Evolutionary conservation across 352 stramenopile species (phyloP).

Genomic region (Globisporangium apiculatum): DNA sequence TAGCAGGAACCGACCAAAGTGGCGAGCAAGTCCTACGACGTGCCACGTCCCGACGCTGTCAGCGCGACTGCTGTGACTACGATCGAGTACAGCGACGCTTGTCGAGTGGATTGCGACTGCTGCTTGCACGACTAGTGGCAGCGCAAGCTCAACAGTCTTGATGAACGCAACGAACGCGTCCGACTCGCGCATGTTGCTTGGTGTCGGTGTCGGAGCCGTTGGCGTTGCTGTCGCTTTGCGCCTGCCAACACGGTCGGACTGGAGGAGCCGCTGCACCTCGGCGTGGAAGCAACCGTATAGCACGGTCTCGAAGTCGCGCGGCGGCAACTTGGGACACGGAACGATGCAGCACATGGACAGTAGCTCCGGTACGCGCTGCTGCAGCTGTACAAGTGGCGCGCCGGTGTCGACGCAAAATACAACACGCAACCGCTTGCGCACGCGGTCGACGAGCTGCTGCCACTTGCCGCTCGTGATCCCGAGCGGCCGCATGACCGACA

Average conservation of each 20-base stretch:
- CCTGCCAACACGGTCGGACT: background rate
- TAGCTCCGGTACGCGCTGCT: conserved; percentile 15
- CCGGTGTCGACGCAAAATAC: conserved; percentile 33
- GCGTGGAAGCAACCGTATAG: conserved; percentile 42
- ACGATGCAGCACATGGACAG: conserved; percentile 29
- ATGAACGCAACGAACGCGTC: conserved; percentile 15
- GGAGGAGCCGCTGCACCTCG: conserved; percentile 23
- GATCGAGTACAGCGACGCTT: background rate
- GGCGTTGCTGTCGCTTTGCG: background rate
- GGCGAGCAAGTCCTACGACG: conserved; percentile 5
- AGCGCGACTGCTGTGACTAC: background rate
- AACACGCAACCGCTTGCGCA: conserved; percentile 40
- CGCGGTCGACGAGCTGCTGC: conserved; percentile 51
- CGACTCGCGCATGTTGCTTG: background rate
- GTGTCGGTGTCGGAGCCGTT: background rate
- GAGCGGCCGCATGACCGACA: conserved; percentile 63
- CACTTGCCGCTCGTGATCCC: conserved; percentile 66
- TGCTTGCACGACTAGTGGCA: conserved; percentile 14
- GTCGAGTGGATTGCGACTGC: conserved; percentile 21
- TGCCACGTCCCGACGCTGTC: conserved; percentile 8
- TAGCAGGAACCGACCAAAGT: conserved; percentile 18
- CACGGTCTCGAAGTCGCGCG: conserved; percentile 20
- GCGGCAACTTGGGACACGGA: conserved; percentile 17
- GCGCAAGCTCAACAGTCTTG: conserved; percentile 15
- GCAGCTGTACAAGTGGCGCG: conserved; percentile 10